Evolutionary conservation across 352 stramenopile genomes (phyloP), one percentile per base, ranked within the genome.

Genomic region (Phytophthora hibernalis): DNA sequence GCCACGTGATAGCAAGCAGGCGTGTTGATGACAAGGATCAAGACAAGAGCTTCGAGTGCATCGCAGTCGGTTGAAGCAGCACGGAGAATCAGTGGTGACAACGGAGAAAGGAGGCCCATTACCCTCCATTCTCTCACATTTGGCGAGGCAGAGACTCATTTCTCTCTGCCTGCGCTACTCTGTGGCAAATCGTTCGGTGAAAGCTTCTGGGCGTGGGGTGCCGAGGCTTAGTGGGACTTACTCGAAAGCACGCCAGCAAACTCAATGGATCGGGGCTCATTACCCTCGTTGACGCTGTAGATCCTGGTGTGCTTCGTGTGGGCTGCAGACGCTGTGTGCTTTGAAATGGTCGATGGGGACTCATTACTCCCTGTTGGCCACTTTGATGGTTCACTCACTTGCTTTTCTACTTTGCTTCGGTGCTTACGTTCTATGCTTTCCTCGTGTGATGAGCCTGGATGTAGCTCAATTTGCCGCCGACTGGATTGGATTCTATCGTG

Each of bases 231-330:
- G 54, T 47, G 70, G 56, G 22, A 43, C 31, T 68, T 54, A 21
- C 35, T 50, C 18, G 51, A 31, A 53, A 18, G 54, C 21, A 8
- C 52, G 18, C 48, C 53, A 63, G 59, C 60, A 65, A 11, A 12
- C 44, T 68, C 65, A 61, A 50, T 66, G 44, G 53, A 66, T 74
- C 57, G 70, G 50, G 70, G 61, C 65, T 75, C 70, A 78, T 78
- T 72, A 72, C 70, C 61, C 66, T 45, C 61, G 66, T 62, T 72
- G 47, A 67, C 20, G 26, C 56, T 66, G 56, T 43, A 64, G 56
- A 56, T 67, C 15, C 43, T 72, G 54, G 31, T 16, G 49, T 56
- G 40, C 40, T 72, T 63, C 59, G 53, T 15, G 45, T 70, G 18
- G 65, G 50, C 33, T 64, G 47, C 20, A n/a, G 22, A 48, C 31